Conservation (phyloP, 2,329 filamentous ascomycete genomes). For the Colletotrichum sublineola region DNA sequence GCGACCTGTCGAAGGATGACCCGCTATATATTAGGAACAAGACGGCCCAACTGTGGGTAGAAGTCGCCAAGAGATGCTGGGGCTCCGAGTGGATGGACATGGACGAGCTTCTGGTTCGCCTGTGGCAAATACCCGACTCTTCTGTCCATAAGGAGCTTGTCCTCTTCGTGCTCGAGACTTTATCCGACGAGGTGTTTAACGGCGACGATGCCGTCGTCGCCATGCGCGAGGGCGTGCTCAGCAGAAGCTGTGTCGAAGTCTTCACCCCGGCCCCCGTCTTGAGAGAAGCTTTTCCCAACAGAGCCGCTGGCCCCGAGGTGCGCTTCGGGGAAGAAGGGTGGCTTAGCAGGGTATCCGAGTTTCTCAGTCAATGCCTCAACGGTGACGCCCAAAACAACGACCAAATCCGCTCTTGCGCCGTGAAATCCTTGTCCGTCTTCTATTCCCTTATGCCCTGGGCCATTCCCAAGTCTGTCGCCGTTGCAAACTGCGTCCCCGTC, state of each 20-base stretch:
- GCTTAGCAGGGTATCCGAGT: slow-evolving; percentile 81
- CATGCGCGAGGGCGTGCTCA: slow-evolving; percentile 85
- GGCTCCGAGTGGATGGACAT: slow-evolving; percentile 94
- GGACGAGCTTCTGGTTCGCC: slow-evolving; percentile 83
- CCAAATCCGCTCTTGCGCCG: slow-evolving; percentile 76
- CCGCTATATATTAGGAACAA: slow-evolving; percentile 92
- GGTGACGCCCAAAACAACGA: slow-evolving; percentile 74
- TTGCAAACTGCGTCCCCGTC: slow-evolving; percentile 76
- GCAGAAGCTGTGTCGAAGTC: slow-evolving; percentile 92
- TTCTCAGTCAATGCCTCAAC: slow-evolving; percentile 80
- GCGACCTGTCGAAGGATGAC: slow-evolving; percentile 77
- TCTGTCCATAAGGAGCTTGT: slow-evolving; percentile 85
- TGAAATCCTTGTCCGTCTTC: slow-evolving; percentile 83
- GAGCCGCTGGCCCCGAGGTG: slow-evolving; percentile 76
- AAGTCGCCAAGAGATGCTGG: slow-evolving; percentile 94
- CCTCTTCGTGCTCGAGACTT: slow-evolving; percentile 86
- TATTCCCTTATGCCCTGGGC: slow-evolving; percentile 89
- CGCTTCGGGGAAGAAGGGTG: slow-evolving; percentile 88
- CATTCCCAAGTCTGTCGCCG: slow-evolving; percentile 83
- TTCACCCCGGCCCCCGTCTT: slow-evolving; percentile 86
- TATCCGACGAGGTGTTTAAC: slow-evolving; percentile 95
- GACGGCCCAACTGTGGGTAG: slow-evolving; percentile 93
- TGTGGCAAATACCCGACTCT: slow-evolving; percentile 81
- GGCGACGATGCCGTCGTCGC: slow-evolving; percentile 89
- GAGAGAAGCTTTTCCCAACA: slow-evolving; percentile 79